These are phyloP conservation scores for Populus hybrid DNA, from an alignment of 441 rosid genomes.

Conservation along the genomic window DNA sequence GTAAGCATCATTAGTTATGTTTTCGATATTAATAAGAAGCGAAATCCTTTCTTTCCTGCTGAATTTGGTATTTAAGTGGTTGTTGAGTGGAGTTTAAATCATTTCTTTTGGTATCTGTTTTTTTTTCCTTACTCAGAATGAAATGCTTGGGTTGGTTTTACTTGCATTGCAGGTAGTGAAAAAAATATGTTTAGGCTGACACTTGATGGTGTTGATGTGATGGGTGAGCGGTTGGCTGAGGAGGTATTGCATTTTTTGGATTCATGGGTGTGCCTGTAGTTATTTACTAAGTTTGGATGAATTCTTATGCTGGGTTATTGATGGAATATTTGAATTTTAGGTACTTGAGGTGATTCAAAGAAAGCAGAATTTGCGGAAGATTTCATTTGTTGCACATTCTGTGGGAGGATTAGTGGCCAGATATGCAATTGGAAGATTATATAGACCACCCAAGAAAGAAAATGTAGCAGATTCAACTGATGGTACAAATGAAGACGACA, in stretches of 20 bases:
- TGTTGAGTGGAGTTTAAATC: not conserved
- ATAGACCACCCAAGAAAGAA: slow-evolving; percentile 47
- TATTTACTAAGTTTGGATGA: slow-evolving; percentile 1
- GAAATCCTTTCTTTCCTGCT: not conserved
- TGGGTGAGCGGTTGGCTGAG: slow-evolving; percentile 89
- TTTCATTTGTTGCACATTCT: slow-evolving; percentile 95
- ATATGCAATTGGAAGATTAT: slow-evolving; percentile 87
- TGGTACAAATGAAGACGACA: slow-evolving; percentile 26
- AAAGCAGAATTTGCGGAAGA: slow-evolving; percentile 61
- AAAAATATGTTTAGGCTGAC: slow-evolving; percentile 58
- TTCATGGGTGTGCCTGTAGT: slow-evolving; percentile 1
- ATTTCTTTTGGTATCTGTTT: not conserved
- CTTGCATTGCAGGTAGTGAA: slow-evolving; percentile 66
- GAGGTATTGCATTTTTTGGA: slow-evolving; percentile 48
- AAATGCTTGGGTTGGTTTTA: slow-evolving; percentile 10
- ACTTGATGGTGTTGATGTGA: slow-evolving; percentile 92
- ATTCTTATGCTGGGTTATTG: not conserved
- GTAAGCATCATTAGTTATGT: slow-evolving; percentile 40
- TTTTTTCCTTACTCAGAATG: not conserved
- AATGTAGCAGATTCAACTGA: slow-evolving; percentile 27
- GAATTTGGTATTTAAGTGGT: not conserved
- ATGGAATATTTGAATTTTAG: slow-evolving; percentile 34
- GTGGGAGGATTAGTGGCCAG: slow-evolving; percentile 97
- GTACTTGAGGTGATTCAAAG: slow-evolving; percentile 67
- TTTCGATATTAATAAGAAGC: not conserved